Conservation (phyloP, 2,329 filamentous ascomycete species). For the Penicillium sp. region DNA sequence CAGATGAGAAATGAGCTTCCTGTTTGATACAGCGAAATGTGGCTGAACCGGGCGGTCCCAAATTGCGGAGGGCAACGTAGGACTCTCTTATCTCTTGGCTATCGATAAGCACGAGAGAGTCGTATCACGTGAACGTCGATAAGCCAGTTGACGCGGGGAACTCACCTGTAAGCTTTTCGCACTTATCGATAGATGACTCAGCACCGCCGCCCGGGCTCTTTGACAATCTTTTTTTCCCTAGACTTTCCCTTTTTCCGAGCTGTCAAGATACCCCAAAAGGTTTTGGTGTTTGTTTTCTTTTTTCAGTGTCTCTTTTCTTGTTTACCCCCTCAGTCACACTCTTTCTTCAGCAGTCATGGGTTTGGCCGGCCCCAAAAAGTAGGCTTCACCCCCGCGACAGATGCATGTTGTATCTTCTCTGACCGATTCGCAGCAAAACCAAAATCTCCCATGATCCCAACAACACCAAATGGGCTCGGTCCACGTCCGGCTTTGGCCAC, state of each 20-base stretch:
- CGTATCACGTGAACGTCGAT: not conserved
- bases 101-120: not conserved
- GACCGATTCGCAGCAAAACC: slow-evolving; percentile 42
- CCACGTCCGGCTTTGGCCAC: slow-evolving; percentile 78
- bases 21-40: too few relatives aligned
- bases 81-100: too few relatives aligned
- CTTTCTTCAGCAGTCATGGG: slow-evolving; percentile 49
- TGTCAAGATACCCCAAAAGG: not conserved
- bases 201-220: not conserved
- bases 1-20: too few relatives aligned
- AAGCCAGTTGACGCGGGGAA: not conserved
- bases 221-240: slow-evolving; percentile 3
- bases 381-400: slow-evolving; percentile 20
- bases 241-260: not conserved
- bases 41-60: too few relatives aligned
- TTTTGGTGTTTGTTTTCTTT: not conserved
- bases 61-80: too few relatives aligned
- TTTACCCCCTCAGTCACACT: not conserved
- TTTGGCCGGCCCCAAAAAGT: slow-evolving; percentile 64
- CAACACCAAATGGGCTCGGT: slow-evolving; percentile 86
- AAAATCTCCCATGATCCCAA: slow-evolving; percentile 90
- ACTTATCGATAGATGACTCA: slow-evolving; percentile 21
- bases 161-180: too few relatives aligned
- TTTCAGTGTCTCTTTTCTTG: not conserved
- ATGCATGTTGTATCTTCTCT: not conserved